A percentile compares a stretch with the other conserved stretches of the same genome.
Evolutionary conservation across 352 stramenopile species (phyloP).

Genomic region (Globisporangium mamillatum): DNA sequence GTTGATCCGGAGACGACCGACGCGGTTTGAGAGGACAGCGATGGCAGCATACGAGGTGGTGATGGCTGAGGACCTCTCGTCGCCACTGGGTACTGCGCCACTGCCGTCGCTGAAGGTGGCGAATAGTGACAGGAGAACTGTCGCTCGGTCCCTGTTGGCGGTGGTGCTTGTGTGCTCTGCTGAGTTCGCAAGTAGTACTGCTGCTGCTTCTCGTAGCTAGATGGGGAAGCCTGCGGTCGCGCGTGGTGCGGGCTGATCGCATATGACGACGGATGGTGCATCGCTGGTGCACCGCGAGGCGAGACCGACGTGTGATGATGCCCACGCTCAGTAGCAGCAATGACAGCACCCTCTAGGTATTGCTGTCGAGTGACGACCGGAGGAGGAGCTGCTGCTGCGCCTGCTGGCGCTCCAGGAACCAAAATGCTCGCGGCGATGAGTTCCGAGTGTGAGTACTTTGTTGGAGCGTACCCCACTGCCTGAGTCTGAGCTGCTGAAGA

Average conservation of each 20-base stretch:
- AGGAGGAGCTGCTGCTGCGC: neutral
- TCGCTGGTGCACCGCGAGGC: slow-evolving; percentile 1
- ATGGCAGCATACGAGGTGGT: slow-evolving; percentile 8
- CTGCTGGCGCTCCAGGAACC: neutral
- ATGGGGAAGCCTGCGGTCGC: neutral
- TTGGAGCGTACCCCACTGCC: neutral
- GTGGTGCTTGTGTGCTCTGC: neutral
- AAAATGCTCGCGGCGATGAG: slow-evolving; percentile 14
- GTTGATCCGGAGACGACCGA: neutral
- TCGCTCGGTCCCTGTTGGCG: neutral
- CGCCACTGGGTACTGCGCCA: neutral
- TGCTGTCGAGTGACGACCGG: neutral
- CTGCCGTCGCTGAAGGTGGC: neutral
- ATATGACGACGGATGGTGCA: slow-evolving; percentile 14
- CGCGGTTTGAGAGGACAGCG: neutral
- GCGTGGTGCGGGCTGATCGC: slow-evolving; percentile 19
- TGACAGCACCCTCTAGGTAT: neutral
- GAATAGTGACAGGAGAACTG: neutral
- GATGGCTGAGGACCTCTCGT: neutral
- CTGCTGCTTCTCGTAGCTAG: neutral
- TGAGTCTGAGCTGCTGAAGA: neutral
- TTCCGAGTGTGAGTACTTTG: slow-evolving; percentile 17
- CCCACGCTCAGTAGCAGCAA: neutral
- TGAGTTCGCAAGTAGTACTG: slow-evolving; percentile 4
- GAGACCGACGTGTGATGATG: slow-evolving; percentile 9